These are phyloP conservation scores for Dictyostelium citrinum DNA, from an alignment of 78 protist genomes.

Conservation along the genomic window DNA sequence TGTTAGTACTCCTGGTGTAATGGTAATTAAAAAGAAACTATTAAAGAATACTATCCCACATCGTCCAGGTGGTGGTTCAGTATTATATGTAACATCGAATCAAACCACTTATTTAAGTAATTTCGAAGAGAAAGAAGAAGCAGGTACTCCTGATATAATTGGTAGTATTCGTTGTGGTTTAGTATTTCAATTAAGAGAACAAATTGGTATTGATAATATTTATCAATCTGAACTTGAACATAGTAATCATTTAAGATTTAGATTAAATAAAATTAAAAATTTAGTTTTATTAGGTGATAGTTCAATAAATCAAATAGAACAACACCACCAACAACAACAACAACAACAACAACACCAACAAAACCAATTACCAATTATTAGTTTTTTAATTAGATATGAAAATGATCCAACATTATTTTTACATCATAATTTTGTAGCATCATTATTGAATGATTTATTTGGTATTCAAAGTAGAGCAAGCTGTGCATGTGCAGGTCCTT, in stretches of 20 bases:
- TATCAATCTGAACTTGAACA: neutral
- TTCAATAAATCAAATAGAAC: neutral
- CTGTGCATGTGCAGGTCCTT: constrained; percentile 97
- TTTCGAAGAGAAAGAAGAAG: constrained; percentile 91
- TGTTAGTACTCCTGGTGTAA: constrained; percentile 90
- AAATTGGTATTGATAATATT: constrained; percentile 19
- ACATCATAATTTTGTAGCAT: constrained; percentile 91
- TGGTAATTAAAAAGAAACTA: constrained; percentile 75
- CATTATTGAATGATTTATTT: constrained; percentile 95
- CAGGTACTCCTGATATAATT: constrained; percentile 93
- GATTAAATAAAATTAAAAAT: neutral
- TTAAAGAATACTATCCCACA: constrained; percentile 10
- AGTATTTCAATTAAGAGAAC: constrained; percentile 58
- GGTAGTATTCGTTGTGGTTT: constrained; percentile 92
- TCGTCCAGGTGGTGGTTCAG: constrained; percentile 94
- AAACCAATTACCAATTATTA: constrained; percentile 33
- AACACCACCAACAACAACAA: neutral
- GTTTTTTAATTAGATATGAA: constrained; percentile 33
- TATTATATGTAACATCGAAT: constrained; percentile 80
- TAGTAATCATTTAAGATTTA: neutral
- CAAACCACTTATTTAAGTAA: constrained; percentile 81
- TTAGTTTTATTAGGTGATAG: constrained; percentile 9
- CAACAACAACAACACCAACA: neutral
- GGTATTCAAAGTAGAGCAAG: constrained; percentile 96
- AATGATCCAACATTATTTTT: constrained; percentile 54